Conservation (phyloP, 1,139 yeast genomes). For the Suhomyces bolitotheri region DNA sequence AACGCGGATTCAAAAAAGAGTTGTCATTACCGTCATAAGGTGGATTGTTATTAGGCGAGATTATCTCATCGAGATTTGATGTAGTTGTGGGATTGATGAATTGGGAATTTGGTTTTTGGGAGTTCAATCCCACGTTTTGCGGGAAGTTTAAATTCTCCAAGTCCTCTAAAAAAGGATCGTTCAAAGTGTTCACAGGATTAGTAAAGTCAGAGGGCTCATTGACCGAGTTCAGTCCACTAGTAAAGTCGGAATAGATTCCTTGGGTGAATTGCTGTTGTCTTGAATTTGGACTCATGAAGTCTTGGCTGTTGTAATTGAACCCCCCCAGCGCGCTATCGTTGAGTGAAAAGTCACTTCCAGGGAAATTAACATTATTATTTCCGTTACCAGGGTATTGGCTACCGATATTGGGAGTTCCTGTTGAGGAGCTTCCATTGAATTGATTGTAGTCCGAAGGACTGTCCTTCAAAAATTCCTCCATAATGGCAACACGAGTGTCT, state of each 20-base stretch:
- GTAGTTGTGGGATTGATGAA: conserved; percentile 20
- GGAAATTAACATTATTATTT: conserved; percentile 3
- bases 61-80: conserved; percentile 37
- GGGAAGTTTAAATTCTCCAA: conserved; percentile 26
- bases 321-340: conserved; percentile 5
- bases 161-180: conserved; percentile 41
- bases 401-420: conserved; percentile 10
- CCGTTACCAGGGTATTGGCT: conserved; percentile 9
- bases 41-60: conserved; percentile 29
- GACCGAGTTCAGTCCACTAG: conserved; percentile 1
- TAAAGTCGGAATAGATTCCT: conserved; percentile 4
- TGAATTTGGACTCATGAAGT: conserved; percentile 6
- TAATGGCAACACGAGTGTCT: conserved; percentile 12
- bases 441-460: conserved; percentile 34
- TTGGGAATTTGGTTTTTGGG: conserved; percentile 7
- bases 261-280: conserved; percentile 4
- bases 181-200: conserved; percentile 11
- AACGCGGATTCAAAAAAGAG: conserved; percentile 39
- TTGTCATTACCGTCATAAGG: conserved; percentile 17
- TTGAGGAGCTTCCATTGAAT: conserved; percentile 7
- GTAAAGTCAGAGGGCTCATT: conserved; percentile 6
- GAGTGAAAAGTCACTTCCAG: conserved; percentile 8
- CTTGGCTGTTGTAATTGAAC: conserved; percentile 1
- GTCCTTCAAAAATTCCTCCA: conserved; percentile 43
- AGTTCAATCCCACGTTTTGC: conserved; percentile 6